phyloP scores from a whole-genome alignment of 2,329 filamentous ascomycete genomes.

The Curvularia hawaiiensis region DNA sequence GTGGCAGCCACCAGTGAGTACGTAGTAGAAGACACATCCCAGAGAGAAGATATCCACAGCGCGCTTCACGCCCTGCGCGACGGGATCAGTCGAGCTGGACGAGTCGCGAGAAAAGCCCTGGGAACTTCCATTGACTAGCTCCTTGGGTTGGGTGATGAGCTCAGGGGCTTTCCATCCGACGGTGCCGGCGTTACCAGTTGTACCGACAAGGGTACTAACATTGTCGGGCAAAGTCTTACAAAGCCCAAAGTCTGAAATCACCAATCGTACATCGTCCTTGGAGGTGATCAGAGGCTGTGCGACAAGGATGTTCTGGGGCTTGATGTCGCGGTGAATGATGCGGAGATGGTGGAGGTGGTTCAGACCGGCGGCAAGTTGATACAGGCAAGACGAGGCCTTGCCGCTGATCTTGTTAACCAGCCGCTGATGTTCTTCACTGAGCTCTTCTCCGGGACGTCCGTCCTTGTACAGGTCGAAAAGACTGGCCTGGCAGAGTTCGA shows the following conservation, averaged over 20 bases:
- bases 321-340: conserved; percentile 96
- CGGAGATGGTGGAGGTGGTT: conserved; percentile 87
- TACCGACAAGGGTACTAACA: conserved; percentile 92
- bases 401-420: conserved; percentile 74
- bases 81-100: conserved; percentile 47
- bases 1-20: conserved; percentile 89
- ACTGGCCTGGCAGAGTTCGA: conserved; percentile 93
- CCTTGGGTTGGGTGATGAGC: conserved; percentile 68
- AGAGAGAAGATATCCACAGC: conserved; percentile 98
- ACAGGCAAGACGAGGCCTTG: conserved; percentile 79
- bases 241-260: conserved; percentile 96
- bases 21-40: conserved; percentile 97
- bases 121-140: conserved; percentile 49
- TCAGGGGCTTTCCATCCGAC: conserved; percentile 97
- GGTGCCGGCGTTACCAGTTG: conserved; percentile 91
- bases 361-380: conserved; percentile 88
- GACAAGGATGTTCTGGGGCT: conserved; percentile 96
- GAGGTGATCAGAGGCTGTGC: conserved; percentile 70
- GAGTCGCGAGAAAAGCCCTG: conserved; percentile 52
- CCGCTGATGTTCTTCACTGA: conserved; percentile 66
- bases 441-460: conserved; percentile 49
- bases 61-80: conserved; percentile 80
- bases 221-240: conserved; percentile 97
- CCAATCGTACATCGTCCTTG: conserved; percentile 74
- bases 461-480: conserved; percentile 89